These are phyloP conservation scores for Phytophthora fragariaefolia DNA, from an alignment of 352 stramenopile genomes.

Conservation along the genomic window DNA sequence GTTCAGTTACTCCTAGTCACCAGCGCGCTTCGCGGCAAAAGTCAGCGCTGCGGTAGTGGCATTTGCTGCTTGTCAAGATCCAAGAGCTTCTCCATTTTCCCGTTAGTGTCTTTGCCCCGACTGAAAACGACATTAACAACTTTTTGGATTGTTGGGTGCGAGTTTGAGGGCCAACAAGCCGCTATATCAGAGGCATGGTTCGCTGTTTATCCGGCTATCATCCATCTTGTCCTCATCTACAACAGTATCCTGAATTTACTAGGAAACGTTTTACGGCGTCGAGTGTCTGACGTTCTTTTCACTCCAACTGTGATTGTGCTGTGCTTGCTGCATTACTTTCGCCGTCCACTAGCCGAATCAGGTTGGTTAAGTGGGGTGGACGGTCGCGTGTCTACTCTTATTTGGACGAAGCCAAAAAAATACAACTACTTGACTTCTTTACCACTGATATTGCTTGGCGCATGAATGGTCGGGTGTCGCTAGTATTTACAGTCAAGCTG, in stretches of 20 bases:
- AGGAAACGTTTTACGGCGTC: constrained; percentile 28
- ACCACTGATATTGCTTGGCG: constrained; percentile 24
- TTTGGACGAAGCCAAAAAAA: constrained; percentile 7
- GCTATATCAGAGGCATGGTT: constrained; percentile 42
- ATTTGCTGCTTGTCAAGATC: constrained; percentile 8
- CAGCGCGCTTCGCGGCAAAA: constrained; percentile 1
- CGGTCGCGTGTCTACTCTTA: constrained; percentile 9
- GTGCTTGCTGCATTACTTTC: constrained; percentile 32
- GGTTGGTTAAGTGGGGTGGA: constrained; percentile 21
- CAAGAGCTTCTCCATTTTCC: neutral
- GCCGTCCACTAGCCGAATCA: constrained; percentile 4
- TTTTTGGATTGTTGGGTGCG: constrained; percentile 25
- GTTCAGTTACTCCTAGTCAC: neutral
- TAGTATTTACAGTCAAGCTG: constrained; percentile 40
- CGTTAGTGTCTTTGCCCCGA: neutral
- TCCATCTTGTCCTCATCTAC: constrained; percentile 14
- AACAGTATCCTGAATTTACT: constrained; percentile 39
- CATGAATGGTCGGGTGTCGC: constrained; percentile 30
- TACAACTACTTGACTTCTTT: constrained; percentile 34
- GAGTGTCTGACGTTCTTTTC: constrained; percentile 37
- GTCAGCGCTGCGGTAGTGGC: neutral
- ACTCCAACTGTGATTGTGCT: constrained; percentile 31
- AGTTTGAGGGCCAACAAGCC: constrained; percentile 43
- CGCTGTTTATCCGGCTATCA: constrained; percentile 25
- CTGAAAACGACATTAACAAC: neutral